Evolutionary conservation across 768 basidiomycete genomes (phyloP).

Genomic region (Sistotremastrum niveocremeum): DNA sequence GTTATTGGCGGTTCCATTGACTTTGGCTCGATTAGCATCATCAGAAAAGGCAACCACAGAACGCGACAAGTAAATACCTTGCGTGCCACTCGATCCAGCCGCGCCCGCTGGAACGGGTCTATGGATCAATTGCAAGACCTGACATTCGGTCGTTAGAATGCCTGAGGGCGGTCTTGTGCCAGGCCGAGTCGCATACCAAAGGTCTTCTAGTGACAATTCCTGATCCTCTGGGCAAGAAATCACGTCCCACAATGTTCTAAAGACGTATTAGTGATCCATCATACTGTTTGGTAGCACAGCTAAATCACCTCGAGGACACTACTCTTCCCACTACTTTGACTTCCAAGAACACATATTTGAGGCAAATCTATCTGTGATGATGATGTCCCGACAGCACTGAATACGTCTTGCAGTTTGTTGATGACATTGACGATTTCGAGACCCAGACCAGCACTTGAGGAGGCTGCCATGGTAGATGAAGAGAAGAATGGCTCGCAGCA

Average conservation of each 20-base stretch:
- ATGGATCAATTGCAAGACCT: conserved; percentile 94
- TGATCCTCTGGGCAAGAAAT: conserved; percentile 96
- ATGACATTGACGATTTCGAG: conserved; percentile 68
- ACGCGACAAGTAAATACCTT: conserved; percentile 21
- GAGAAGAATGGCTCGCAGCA: no score
- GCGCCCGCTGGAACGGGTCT: conserved; percentile 40
- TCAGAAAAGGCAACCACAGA: background rate
- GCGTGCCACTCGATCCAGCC: conserved; percentile 28
- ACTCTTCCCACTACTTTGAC: conserved; percentile 90
- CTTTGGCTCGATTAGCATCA: conserved; percentile 27
- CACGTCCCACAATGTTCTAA: conserved; percentile 94
- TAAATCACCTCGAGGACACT: conserved; percentile 71
- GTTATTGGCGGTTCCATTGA: conserved; percentile 42
- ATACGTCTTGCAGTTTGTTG: conserved; percentile 88
- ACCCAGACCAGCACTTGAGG: conserved; percentile 36
- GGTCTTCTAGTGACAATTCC: conserved; percentile 98
- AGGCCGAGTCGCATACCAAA: conserved; percentile 40
- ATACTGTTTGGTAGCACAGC: background rate
- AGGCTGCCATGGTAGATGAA: no score
- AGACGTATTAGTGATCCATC: background rate
- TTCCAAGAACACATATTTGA: conserved; percentile 83
- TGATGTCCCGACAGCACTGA: conserved; percentile 68
- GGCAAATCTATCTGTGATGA: conserved; percentile 77
- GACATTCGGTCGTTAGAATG: background rate
- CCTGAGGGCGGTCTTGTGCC: conserved; percentile 1